Conservation (phyloP, 352 stramenopile species). For the Albugo laibachii region DNA sequence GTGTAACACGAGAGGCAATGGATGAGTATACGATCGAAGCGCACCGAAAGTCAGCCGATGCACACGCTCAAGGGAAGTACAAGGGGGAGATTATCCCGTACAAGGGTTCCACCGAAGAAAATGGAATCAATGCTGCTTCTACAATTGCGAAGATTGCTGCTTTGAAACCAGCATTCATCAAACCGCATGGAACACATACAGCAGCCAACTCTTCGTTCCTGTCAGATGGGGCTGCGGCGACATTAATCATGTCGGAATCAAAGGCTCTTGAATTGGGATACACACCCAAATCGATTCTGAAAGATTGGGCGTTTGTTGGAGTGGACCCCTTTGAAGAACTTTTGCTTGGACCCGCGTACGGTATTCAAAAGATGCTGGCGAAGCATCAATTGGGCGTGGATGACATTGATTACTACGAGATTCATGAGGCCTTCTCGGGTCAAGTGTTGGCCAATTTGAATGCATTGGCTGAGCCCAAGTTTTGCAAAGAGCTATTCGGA, state of each 20-base stretch:
- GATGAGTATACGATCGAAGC: slow-evolving; percentile 92
- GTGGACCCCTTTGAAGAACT: slow-evolving; percentile 93
- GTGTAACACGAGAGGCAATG: slow-evolving; percentile 89
- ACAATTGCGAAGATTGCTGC: slow-evolving; percentile 90
- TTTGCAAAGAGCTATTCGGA: slow-evolving; percentile 89
- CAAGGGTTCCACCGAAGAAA: slow-evolving; percentile 90
- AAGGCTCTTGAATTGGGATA: slow-evolving; percentile 91
- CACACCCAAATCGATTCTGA: slow-evolving; percentile 87
- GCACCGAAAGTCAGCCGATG: slow-evolving; percentile 87
- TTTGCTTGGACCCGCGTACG: slow-evolving; percentile 91
- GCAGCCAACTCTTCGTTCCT: slow-evolving; percentile 96
- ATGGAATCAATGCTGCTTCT: slow-evolving; percentile 92
- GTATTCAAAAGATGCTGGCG: slow-evolving; percentile 64
- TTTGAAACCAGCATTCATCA: slow-evolving; percentile 96
- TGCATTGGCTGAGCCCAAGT: slow-evolving; percentile 86
- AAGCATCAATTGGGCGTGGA: slow-evolving; percentile 76
- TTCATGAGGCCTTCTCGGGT: slow-evolving; percentile 97
- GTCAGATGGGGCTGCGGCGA: slow-evolving; percentile 91
- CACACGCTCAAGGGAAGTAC: slow-evolving; percentile 89
- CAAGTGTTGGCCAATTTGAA: slow-evolving; percentile 96
- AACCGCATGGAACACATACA: slow-evolving; percentile 95
- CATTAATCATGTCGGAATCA: slow-evolving; percentile 93
- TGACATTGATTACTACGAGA: slow-evolving; percentile 97
- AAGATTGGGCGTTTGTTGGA: slow-evolving; percentile 92
- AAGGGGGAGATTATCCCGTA: slow-evolving; percentile 86